Evolutionary conservation across 208 protist species (phyloP).

Genomic region (Herpetomonas samuelpessoai): DNA sequence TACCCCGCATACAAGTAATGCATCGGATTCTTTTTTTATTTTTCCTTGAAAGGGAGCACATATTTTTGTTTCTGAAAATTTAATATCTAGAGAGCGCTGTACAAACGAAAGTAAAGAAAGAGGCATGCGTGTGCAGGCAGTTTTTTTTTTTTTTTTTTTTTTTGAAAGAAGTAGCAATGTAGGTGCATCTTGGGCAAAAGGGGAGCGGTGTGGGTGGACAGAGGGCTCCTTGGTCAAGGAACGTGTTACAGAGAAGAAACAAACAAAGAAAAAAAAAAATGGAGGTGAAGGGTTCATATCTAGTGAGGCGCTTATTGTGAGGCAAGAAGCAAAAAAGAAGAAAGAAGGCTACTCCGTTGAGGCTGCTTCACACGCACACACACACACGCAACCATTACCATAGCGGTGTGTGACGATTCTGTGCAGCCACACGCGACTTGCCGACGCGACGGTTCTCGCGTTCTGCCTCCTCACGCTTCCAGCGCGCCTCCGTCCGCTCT

Average conservation of each 20-base stretch:
- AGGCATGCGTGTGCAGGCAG: not conserved
- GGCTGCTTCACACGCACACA: too few species aligned
- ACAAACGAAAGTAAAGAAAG: slow-evolving; percentile 6
- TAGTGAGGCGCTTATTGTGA: slow-evolving; percentile 8
- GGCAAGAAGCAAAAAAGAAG: too few species aligned
- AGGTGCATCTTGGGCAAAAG: not conserved
- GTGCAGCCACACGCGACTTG: slow-evolving; percentile 40
- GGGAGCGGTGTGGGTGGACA: not conserved
- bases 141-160: slow-evolving; percentile 11
- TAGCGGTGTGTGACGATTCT: slow-evolving; percentile 50
- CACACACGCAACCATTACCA: too few species aligned
- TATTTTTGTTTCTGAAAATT: slow-evolving; percentile 17
- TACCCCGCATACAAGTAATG: too few species aligned
- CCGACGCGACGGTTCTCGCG: slow-evolving; percentile 43
- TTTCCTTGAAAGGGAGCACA: slow-evolving; percentile 6
- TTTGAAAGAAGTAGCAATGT: not conserved
- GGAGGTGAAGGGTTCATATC: slow-evolving; percentile 3
- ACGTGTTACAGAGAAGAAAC: slow-evolving; percentile 6
- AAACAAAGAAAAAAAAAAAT: slow-evolving; percentile 22
- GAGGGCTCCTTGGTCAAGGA: not conserved
- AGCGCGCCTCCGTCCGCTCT: slow-evolving; percentile 42
- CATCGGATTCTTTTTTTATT: slow-evolving; percentile 14
- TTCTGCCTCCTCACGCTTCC: slow-evolving; percentile 35
- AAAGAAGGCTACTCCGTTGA: too few species aligned
- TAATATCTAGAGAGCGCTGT: not conserved